Evolutionary conservation across 345 rosid genomes (phyloP), one percentile per base, ranked within the genome.

Genomic region (Euclidium syriacum): DNA sequence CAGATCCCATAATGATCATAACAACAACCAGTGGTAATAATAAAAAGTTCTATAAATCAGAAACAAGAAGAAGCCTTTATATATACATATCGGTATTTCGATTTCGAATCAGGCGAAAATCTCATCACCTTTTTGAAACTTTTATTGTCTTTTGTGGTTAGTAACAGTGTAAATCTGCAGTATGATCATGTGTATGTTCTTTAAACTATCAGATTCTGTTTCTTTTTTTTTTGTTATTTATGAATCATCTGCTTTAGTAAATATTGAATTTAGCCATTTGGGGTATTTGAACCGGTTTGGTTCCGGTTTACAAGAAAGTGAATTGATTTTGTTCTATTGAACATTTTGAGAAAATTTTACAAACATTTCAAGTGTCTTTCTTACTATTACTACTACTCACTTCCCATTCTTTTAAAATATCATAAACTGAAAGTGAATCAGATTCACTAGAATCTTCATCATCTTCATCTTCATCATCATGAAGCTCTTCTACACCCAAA

Each of bases 381-480:
- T 51, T 42, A 1, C 34, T 30, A n/a, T n/a, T n/a, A n/a, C n/a
- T 67, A 18, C 79, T 72, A 63, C 75, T 76, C 47, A 75, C 69
- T 71, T 79, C 84, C 96, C 98, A 92, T 29, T 69, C 55, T 69
- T 79, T 65, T 46, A 88, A 73, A 70, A 89, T 89, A 60, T 85
- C 89, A 39, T 62, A 41, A 10, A 96, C 91, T 11, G 95, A 72
- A 1, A 89, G 96, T 52, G 77, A 52, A 18, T 72, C 69, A 4
- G 79, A 58, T 46, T 50, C 74, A 0, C 18, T 19, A 6, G 75
- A 52, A 17, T 75, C 81, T 53, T 41, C 78, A 64, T 52, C 73
- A 18, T 77, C 57, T 48, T 57, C 44, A 24, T 56, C 43, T 38
- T 10, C 33, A 60, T 43, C 14, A 67, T 55, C 61, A 54, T 7